Evolutionary conservation across 1,139 yeast genomes (phyloP), one percentile per base, ranked within the genome.

Genomic region (Candida sanyaensis): DNA sequence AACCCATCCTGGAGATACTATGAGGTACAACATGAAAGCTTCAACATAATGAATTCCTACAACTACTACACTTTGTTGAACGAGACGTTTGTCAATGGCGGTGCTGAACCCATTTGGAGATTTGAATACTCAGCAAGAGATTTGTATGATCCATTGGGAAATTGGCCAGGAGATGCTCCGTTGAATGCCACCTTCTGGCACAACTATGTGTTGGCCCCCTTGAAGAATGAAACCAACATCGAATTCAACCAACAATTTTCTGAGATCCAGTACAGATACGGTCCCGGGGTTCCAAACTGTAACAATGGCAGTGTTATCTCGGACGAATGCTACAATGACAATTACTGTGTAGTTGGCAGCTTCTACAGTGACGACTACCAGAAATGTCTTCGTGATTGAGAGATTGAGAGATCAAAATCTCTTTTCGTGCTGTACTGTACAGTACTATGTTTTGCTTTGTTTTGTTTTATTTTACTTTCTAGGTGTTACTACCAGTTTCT

Each of bases 1-100:
- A 86, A 86, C 61, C 91, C 91, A n/a, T 77, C 84, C 27, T 86
- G 88, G 86, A 75, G 88, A 61, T 84, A 83, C 66, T 86, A 85
- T 59, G 81, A 81, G 57, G 86, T 86, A 38, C 89, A 85, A 61
- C 69, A 78, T 17, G 68, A 78, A 54, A 77, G 88, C 3, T 84
- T 83, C 68, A 78, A 79, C 51, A 71, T 86, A 48, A 73, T 83
- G 73, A 80, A 86, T 56, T 72, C 84, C 5, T 73, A 65, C 66
- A 84, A 83, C 58, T 83, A 73, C 64, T 83, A 72, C 64, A 69
- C 81, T 28, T 65, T 68, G 47, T 68, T 81, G 55, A 80, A 81
- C 57, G 77, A 74, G 39, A 80, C 86, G 5, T 78, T 75, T 58
- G 57, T 62, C 48, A 71, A 73, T 48, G 71, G 71, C 13, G 79